A percentile compares a stretch with the other conserved stretches of the same genome.
These are phyloP conservation scores for Pigoraptor vietnamica DNA, from an alignment of 78 protist genomes.

Conservation along the genomic window DNA sequence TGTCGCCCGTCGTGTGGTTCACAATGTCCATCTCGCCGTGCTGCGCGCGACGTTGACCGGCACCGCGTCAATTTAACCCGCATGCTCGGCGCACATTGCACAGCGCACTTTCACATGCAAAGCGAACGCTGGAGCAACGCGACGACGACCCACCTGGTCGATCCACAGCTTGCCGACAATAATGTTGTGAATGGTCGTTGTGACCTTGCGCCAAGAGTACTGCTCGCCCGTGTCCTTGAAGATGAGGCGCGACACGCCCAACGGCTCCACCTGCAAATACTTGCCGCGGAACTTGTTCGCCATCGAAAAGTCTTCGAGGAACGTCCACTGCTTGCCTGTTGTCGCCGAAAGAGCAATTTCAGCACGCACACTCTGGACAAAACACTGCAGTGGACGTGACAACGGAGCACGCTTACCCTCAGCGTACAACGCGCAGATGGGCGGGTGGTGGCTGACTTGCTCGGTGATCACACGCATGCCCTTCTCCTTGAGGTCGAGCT, in stretches of 20 bases:
- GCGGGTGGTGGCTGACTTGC: constrained; percentile 38
- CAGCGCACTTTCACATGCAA: no score
- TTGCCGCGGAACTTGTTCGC: constrained; percentile 32
- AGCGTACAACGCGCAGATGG: constrained; percentile 31
- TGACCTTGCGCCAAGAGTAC: constrained; percentile 32
- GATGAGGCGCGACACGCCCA: background rate
- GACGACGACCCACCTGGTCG: background rate
- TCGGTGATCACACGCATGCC: constrained; percentile 16
- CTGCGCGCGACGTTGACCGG: background rate
- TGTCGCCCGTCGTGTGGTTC: constrained; percentile 27
- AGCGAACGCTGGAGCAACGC: background rate
- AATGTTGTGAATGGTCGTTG: constrained; percentile 31
- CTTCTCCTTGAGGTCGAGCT: constrained; percentile 12
- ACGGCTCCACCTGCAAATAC: constrained; percentile 14
- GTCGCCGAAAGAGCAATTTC: no score
- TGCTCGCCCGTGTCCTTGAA: constrained; percentile 18
- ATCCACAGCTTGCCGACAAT: constrained; percentile 38
- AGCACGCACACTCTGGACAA: no score
- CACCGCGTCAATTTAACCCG: background rate
- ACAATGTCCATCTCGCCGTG: constrained; percentile 25
- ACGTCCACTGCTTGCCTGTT: constrained; percentile 14
- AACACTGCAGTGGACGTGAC: no score
- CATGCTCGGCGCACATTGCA: no score
- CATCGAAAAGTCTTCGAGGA: constrained; percentile 26
- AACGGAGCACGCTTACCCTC: constrained; percentile 4